These are phyloP conservation scores for Eutrema yunnanense DNA, from an alignment of 345 rosid genomes.

Conservation along the genomic window DNA sequence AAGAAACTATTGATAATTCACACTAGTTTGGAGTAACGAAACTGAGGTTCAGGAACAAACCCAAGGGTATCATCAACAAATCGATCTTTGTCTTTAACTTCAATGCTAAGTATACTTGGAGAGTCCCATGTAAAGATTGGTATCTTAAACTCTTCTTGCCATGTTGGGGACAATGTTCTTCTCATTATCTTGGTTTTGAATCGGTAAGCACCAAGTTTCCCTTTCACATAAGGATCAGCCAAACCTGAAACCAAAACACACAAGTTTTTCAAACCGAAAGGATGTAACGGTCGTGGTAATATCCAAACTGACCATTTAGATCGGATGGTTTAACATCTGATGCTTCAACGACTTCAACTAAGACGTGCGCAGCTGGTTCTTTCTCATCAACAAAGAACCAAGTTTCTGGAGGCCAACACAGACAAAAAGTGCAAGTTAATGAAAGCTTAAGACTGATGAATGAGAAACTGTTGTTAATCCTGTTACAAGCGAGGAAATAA, in stretches of 20 bases:
- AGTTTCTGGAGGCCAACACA: conserved; percentile 40
- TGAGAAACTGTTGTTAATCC: background rate
- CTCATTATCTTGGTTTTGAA: conserved; percentile 63
- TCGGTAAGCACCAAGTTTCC: conserved; percentile 69
- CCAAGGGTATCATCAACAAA: conserved; percentile 82
- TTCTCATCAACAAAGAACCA: conserved; percentile 89
- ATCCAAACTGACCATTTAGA: conserved; percentile 54
- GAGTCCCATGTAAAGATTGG: conserved; percentile 81
- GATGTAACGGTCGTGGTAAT: background rate
- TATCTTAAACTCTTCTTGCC: conserved; percentile 83
- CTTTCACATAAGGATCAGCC: conserved; percentile 94
- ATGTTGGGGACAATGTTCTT: conserved; percentile 80
- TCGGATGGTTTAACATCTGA: conserved; percentile 84
- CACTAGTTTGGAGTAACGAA: background rate
- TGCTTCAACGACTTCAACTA: conserved; percentile 81
- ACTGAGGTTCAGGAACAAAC: conserved; percentile 37
- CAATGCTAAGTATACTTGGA: conserved; percentile 50
- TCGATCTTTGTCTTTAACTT: conserved; percentile 86
- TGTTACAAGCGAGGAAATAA: background rate
- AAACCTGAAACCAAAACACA: conserved; percentile 50
- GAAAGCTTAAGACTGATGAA: background rate
- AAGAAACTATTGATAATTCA: background rate
- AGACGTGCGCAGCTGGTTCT: conserved; percentile 62
- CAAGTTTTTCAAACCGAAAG: background rate
- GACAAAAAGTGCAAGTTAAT: background rate